Conservation (phyloP, 805 yeast genomes). For the Torulaspora quercuum region DNA sequence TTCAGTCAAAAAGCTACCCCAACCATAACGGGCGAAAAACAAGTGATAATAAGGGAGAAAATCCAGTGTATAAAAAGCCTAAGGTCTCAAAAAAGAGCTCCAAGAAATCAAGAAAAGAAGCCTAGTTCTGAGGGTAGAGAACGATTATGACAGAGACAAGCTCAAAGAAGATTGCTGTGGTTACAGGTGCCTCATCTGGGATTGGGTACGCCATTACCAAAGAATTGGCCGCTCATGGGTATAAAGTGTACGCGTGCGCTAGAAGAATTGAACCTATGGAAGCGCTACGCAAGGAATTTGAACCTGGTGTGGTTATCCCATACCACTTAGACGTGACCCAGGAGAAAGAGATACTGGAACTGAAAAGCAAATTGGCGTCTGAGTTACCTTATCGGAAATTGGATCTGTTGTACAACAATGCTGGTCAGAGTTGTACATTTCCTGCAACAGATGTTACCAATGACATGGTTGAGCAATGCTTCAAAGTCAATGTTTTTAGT, state of each 20-base stretch:
- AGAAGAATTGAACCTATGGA: slow-evolving; percentile 62
- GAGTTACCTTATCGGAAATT: slow-evolving; percentile 47
- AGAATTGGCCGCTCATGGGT: slow-evolving; percentile 50
- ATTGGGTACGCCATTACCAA: slow-evolving; percentile 50
- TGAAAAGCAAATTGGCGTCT: slow-evolving; percentile 42
- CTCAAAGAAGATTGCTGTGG: slow-evolving; percentile 44
- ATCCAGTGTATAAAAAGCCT: too few relatives aligned
- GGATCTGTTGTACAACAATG: slow-evolving; percentile 68
- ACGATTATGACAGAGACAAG: slow-evolving; percentile 2
- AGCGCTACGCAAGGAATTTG: slow-evolving; percentile 36
- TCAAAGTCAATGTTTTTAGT: slow-evolving; percentile 67
- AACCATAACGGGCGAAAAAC: too few relatives aligned
- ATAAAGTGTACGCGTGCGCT: slow-evolving; percentile 69
- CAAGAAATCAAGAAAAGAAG: not conserved
- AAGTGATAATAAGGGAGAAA: too few relatives aligned
- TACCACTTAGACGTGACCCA: slow-evolving; percentile 58
- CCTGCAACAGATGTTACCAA: slow-evolving; percentile 68
- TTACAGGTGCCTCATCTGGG: slow-evolving; percentile 60
- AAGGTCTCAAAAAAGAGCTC: not conserved
- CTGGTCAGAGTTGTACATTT: slow-evolving; percentile 69
- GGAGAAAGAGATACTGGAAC: slow-evolving; percentile 43
- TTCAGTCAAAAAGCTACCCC: too few relatives aligned
- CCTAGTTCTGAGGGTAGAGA: not conserved
- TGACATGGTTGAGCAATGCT: slow-evolving; percentile 48
- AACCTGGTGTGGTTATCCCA: slow-evolving; percentile 41